Evolutionary conservation across 2,329 filamentous ascomycete genomes (phyloP).

Genomic region (Venturia pyrina): DNA sequence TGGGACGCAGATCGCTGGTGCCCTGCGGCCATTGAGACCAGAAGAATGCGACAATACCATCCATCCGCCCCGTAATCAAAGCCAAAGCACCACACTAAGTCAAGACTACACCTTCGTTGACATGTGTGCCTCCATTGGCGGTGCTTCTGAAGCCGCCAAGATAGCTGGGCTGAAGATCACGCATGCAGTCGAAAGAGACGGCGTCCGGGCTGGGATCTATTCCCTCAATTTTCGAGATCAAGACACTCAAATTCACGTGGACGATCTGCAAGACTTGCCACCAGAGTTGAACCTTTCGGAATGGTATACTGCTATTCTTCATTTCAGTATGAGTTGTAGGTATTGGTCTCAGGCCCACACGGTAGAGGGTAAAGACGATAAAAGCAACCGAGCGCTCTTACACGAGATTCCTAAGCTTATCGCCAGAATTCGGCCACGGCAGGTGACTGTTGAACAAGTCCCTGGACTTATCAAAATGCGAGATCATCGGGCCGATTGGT

Average conservation of each 20-base stretch:
- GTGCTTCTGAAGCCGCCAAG: neutral
- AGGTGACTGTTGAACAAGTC: constrained; percentile 1
- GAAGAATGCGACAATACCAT: neutral
- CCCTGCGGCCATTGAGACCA: no score
- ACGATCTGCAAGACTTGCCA: neutral
- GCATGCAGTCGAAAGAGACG: neutral
- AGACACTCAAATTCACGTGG: neutral
- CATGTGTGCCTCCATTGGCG: neutral
- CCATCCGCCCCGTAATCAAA: neutral
- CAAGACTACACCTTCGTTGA: neutral
- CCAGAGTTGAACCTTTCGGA: neutral
- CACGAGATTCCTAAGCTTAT: neutral
- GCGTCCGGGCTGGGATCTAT: no score
- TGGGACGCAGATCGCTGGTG: no score
- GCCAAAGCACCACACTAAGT: neutral
- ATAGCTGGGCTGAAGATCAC: neutral
- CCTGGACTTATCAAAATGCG: neutral
- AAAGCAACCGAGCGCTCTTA: neutral
- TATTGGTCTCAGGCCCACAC: neutral
- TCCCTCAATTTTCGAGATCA: no score
- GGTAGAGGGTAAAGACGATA: neutral
- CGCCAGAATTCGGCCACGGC: neutral
- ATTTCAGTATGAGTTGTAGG: neutral
- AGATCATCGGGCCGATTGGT: neutral
- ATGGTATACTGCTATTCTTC: neutral